Percentiles rank a stretch among this genome's conserved stretches.
phyloP scores from a whole-genome alignment of 1,284 basidiomycete species.

The Malassezia obtusa region DNA sequence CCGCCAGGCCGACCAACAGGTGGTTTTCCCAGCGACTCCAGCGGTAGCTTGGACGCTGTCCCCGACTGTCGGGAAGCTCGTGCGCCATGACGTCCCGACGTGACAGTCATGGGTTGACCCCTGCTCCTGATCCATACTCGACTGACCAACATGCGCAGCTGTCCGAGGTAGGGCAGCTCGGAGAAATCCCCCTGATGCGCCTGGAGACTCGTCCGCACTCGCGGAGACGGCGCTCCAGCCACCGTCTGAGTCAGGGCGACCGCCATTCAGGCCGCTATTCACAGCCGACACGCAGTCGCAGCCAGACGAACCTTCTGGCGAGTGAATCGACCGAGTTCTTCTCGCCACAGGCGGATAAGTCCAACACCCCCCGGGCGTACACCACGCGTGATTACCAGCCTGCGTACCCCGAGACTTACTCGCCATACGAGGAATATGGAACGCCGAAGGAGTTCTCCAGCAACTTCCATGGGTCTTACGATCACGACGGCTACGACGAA shows the following conservation, averaged over 20 bases:
- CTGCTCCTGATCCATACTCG: not conserved
- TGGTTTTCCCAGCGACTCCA: no score
- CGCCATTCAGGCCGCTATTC: not conserved
- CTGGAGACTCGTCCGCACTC: not conserved
- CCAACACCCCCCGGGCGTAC: not conserved
- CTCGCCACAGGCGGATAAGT: not conserved
- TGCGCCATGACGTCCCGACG: not conserved
- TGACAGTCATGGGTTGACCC: constrained; percentile 9
- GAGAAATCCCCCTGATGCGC: not conserved
- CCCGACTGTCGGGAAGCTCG: not conserved
- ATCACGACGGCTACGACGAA: not conserved
- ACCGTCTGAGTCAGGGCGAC: not conserved
- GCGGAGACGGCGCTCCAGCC: not conserved
- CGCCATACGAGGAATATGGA: not conserved
- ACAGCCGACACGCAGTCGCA: not conserved
- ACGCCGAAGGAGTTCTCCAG: constrained; percentile 1
- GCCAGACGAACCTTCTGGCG: not conserved
- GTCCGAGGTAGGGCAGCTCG: not conserved
- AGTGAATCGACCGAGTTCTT: not conserved
- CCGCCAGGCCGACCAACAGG: no score
- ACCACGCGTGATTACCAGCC: not conserved
- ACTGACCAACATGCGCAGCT: not conserved
- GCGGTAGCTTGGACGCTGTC: no score
- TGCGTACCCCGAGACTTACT: no score
- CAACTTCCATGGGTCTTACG: not conserved